A percentile compares a stretch with the other conserved stretches of the same genome.
phyloP scores from a whole-genome alignment of 2,329 filamentous ascomycete species.

The Colletotrichum simmondsii region DNA sequence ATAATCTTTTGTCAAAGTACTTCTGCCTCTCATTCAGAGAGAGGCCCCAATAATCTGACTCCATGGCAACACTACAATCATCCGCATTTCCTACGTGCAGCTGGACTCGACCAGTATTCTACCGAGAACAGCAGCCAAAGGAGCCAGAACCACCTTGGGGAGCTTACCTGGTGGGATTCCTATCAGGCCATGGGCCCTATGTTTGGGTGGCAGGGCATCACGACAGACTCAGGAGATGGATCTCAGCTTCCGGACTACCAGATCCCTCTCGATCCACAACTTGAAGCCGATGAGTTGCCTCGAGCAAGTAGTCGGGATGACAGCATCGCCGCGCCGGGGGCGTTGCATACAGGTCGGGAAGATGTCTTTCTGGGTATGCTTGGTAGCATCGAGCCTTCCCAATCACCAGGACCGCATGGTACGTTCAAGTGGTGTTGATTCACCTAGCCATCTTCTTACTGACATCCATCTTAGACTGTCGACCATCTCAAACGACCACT shows the following conservation, averaged over 20 bases:
- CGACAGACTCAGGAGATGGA: background rate
- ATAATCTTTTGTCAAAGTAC: background rate
- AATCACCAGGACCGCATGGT: background rate
- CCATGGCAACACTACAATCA: constrained; percentile 3
- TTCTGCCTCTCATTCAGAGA: background rate
- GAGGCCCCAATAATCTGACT: constrained; percentile 1
- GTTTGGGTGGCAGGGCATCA: background rate
- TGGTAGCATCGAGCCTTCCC: background rate
- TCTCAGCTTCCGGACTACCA: background rate
- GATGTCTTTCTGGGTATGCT: background rate
- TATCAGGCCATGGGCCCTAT: background rate
- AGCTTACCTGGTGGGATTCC: background rate
- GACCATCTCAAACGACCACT: background rate
- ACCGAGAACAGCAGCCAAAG: constrained; percentile 4
- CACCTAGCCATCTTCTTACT: background rate
- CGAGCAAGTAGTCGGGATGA: no score
- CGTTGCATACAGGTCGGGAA: background rate
- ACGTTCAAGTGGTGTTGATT: background rate
- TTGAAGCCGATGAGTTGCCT: background rate
- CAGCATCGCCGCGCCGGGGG: background rate
- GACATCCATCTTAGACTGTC: background rate
- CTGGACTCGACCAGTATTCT: background rate
- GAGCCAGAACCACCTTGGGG: constrained; percentile 4
- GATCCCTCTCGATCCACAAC: background rate
- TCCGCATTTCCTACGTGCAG: background rate